Percentiles rank a stretch among this genome's conserved stretches.
Evolutionary conservation across 345 rosid species (phyloP).

Genomic region (Eucalyptus regnans): DNA sequence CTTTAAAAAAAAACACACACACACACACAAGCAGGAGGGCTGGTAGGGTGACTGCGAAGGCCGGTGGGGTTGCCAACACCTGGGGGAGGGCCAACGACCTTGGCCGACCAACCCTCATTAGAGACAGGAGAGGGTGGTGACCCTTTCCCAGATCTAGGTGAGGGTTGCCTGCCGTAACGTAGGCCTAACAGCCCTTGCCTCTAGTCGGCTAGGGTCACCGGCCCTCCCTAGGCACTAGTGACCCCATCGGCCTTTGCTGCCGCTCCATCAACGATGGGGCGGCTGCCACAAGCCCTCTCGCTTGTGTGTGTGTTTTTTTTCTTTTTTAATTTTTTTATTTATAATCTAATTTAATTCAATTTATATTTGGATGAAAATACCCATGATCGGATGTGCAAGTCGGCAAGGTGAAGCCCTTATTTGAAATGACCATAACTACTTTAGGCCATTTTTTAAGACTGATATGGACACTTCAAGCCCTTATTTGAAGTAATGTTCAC

Average conservation of each 20-base stretch:
- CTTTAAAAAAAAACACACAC: too few relatives aligned
- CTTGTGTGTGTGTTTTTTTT: too few relatives aligned
- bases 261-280: fast-evolving
- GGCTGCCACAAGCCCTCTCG: fast-evolving
- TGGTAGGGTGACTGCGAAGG: fast-evolving
- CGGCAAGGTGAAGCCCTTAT: too few relatives aligned
- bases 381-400: fast-evolving
- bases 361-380: too few relatives aligned
- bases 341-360: too few relatives aligned
- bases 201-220: fast-evolving
- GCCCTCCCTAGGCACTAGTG: fast-evolving
- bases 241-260: fast-evolving
- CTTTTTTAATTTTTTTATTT: too few relatives aligned
- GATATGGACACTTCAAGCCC: fast-evolving
- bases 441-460: fast-evolving
- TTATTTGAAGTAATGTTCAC: fast-evolving
- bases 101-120: too few relatives aligned
- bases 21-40: too few relatives aligned
- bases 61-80: fast-evolving
- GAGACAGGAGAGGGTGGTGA: fast-evolving
- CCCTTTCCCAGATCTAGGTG: too few relatives aligned
- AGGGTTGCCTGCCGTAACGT: fast-evolving
- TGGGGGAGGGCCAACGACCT: fast-evolving
- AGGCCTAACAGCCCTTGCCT: too few relatives aligned
- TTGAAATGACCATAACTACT: too few relatives aligned